These are phyloP conservation scores for Blastobotrys americana DNA, from an alignment of 805 yeast genomes.

Conservation along the genomic window DNA sequence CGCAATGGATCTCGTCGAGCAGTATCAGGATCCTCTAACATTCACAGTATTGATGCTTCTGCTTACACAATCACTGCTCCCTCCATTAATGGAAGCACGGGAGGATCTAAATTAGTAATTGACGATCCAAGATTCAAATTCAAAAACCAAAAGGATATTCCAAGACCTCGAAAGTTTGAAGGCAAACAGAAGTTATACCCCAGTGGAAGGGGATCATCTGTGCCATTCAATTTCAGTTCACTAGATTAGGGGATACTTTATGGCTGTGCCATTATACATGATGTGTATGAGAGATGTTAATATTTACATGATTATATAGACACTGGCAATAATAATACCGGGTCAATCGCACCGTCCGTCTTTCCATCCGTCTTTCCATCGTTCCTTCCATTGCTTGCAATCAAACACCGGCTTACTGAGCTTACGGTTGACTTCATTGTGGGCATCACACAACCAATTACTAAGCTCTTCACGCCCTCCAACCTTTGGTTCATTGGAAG, in stretches of 20 bases:
- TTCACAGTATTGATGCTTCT: slow-evolving; percentile 57
- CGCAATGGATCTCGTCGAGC: slow-evolving; percentile 21
- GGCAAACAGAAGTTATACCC: slow-evolving; percentile 77
- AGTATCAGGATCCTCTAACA: slow-evolving; percentile 30
- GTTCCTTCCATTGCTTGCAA: slow-evolving; percentile 81
- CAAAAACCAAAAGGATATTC: slow-evolving; percentile 59
- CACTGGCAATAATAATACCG: not conserved
- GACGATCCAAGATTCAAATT: slow-evolving; percentile 73
- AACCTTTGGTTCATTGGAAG: slow-evolving; percentile 39
- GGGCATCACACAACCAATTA: slow-evolving; percentile 90
- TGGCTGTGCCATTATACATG: not conserved
- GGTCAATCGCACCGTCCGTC: slow-evolving; percentile 43
- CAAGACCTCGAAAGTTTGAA: slow-evolving; percentile 78
- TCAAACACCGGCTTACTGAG: slow-evolving; percentile 81
- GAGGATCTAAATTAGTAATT: slow-evolving; percentile 35
- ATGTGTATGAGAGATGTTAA: not conserved
- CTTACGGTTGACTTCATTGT: slow-evolving; percentile 83
- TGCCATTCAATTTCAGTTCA: slow-evolving; percentile 61
- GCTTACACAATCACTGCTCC: slow-evolving; percentile 58
- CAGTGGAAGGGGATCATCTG: slow-evolving; percentile 90
- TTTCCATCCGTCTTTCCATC: slow-evolving; percentile 96
- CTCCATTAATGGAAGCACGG: slow-evolving; percentile 21
- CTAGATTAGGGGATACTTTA: slow-evolving; percentile 20
- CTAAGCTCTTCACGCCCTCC: slow-evolving; percentile 67
- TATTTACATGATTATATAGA: slow-evolving; percentile 7